Evolutionary conservation across 1,139 yeast species (phyloP), one percentile per base, ranked within the genome.

Genomic region (Kodamaea derodonti): DNA sequence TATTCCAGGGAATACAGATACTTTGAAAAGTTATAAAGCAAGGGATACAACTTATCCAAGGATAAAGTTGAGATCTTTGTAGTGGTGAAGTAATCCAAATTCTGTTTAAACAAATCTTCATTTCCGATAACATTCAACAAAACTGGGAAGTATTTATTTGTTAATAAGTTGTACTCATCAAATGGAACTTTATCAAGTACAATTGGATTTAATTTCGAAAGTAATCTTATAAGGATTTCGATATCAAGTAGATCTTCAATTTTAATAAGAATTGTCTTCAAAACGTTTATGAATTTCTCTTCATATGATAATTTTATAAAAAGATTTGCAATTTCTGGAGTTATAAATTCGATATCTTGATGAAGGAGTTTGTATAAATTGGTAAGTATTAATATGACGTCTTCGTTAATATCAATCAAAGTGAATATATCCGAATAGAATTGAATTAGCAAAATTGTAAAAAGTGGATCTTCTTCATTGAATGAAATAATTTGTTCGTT

Each of bases 91-190:
- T 47, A 49, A 9, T 35, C 31, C 1, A 36, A 30, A 14, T 14
- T 13, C 1, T 44, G 34, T 16, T 35, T 32, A 36, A 66, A 65
- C 4, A 55, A 34, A 0, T 32, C 24, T 11, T 46, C 33, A 7
- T 48, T 48, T 5, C 45, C 49, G 4, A 62, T 43, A 16, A 62
- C 37, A 35, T 64, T 63, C 28, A 64, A 43, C 3, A 66, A 43
- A 14, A 65, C 55, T 1, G 58, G 46, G 30, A 64, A 58, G 38
- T 53, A 62, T 37, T 43, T 47, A 20, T 51, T 39, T 4, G 28
- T 20, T 4, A 36, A 46, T 49, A 28, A 48, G 49, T 23, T 59
- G 40, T 3, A 62, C 48, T 17, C 49, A 36, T 28, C 50, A 35
- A 15, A 37, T 41, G 32, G 52, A 14, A 24, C 52, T 33, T 36